These are phyloP conservation scores for Malassezia equina DNA, from an alignment of 1,284 basidiomycete species.

Conservation along the genomic window DNA sequence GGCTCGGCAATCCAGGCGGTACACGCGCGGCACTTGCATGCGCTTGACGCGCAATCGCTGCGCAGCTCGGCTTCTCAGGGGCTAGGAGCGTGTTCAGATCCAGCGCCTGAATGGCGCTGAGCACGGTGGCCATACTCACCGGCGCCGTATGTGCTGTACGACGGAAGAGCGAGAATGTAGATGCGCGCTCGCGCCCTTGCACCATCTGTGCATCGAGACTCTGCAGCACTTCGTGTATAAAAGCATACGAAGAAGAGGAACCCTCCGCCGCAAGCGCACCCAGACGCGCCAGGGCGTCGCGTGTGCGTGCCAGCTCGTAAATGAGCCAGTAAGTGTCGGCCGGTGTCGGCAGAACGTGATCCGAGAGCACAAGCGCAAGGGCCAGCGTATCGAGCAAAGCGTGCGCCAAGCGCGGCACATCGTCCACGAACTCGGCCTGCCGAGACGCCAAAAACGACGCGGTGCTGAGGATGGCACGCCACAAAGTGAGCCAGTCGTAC, in stretches of 20 bases:
- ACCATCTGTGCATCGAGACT: conserved; percentile 24
- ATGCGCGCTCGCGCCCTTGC: conserved; percentile 18
- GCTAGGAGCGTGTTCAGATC: conserved; percentile 25
- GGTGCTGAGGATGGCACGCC: conserved; percentile 26
- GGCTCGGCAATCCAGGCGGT: conserved; percentile 3
- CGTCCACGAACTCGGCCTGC: conserved; percentile 21
- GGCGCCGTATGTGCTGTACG: conserved; percentile 10
- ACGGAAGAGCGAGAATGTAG: conserved; percentile 9
- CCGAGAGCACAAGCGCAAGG: conserved; percentile 25
- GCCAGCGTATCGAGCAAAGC: conserved; percentile 26
- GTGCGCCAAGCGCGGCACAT: conserved; percentile 21
- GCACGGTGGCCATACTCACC: conserved; percentile 22
- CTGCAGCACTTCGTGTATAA: conserved; percentile 22
- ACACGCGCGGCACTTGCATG: neutral
- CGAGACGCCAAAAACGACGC: conserved; percentile 25
- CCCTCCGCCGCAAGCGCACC: conserved; percentile 11
- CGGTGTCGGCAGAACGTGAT: conserved; percentile 24
- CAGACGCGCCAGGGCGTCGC: conserved; percentile 16
- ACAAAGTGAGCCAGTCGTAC: conserved; percentile 36
- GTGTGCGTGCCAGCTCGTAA: conserved; percentile 33
- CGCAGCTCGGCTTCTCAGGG: conserved; percentile 6
- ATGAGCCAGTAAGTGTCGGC: conserved; percentile 28
- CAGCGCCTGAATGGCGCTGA: conserved; percentile 26
- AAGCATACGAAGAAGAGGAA: conserved; percentile 15
- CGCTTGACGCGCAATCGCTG: conserved; percentile 1